phyloP scores from a whole-genome alignment of 805 yeast genomes.

The Candida ovalis region DNA sequence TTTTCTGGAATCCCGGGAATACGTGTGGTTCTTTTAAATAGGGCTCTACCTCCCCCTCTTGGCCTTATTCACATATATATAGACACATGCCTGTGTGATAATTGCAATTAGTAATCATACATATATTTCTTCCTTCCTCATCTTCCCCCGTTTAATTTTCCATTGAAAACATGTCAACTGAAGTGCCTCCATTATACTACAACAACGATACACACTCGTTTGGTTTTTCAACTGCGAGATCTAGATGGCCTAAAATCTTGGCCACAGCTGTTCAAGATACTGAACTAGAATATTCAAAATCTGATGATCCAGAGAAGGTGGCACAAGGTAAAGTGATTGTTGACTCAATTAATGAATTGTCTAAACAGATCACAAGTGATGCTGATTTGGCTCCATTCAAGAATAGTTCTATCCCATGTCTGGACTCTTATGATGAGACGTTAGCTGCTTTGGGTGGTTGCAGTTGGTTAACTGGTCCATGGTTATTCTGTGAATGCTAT shows the following conservation, averaged over 20 bases:
- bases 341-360: slow-evolving; percentile 38
- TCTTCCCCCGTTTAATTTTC: too few species aligned
- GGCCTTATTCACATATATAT: too few species aligned
- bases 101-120: too few species aligned
- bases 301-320: slow-evolving; percentile 19
- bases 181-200: slow-evolving; percentile 47
- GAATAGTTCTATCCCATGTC: slow-evolving; percentile 35
- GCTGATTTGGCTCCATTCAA: slow-evolving; percentile 40
- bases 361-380: slow-evolving; percentile 42
- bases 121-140: too few species aligned
- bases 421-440: slow-evolving; percentile 57
- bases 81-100: too few species aligned
- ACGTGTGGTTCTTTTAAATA: too few species aligned
- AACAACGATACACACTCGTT: slow-evolving; percentile 75
- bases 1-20: background rate
- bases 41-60: too few species aligned
- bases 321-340: slow-evolving; percentile 48
- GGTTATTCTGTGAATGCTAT: slow-evolving; percentile 86
- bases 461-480: slow-evolving; percentile 83
- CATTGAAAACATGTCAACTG: slow-evolving; percentile 1
- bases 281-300: slow-evolving; percentile 8
- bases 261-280: slow-evolving; percentile 66
- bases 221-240: slow-evolving; percentile 72
- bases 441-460: slow-evolving; percentile 33
- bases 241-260: slow-evolving; percentile 86